These are phyloP conservation scores for Mortierella sp. DNA, from an alignment of 371 early-diverging fungal species.

Conservation along the genomic window DNA sequence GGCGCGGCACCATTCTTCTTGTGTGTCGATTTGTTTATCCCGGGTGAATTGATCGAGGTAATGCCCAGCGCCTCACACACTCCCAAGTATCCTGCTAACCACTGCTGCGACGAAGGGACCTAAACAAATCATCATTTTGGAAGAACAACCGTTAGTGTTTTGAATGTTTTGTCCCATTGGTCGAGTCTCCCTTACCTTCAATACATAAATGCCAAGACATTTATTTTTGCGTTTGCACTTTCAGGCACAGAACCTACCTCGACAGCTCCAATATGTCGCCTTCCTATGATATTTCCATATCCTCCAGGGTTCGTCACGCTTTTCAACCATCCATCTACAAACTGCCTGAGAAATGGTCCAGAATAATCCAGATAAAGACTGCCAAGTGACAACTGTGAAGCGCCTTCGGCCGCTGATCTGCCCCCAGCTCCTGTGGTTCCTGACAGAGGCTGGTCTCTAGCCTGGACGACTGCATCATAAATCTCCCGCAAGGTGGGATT, in stretches of 20 bases:
- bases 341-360: conserved; percentile 31
- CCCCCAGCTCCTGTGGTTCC: background rate
- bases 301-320: conserved; percentile 31
- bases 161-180: conserved; percentile 1
- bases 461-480: conserved; percentile 21
- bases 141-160: background rate
- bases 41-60: conserved; percentile 14
- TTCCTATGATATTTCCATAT: conserved; percentile 43
- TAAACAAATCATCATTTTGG: conserved; percentile 1
- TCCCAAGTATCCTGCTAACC: conserved; percentile 45
- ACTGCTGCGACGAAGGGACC: conserved; percentile 41
- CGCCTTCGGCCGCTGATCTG: background rate
- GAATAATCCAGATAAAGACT: conserved; percentile 33
- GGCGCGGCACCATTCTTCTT: background rate
- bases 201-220: conserved; percentile 37
- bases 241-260: conserved; percentile 33
- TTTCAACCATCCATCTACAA: conserved; percentile 43
- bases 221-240: conserved; percentile 9
- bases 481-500: conserved; percentile 28
- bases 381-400: conserved; percentile 26
- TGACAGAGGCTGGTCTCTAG: conserved; percentile 29
- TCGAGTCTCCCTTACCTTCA: background rate
- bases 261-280: conserved; percentile 28
- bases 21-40: background rate
- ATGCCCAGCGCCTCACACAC: conserved; percentile 41